These are phyloP conservation scores for Pilatotrama ljubarskyi DNA, from an alignment of 768 basidiomycete species.

Conservation along the genomic window DNA sequence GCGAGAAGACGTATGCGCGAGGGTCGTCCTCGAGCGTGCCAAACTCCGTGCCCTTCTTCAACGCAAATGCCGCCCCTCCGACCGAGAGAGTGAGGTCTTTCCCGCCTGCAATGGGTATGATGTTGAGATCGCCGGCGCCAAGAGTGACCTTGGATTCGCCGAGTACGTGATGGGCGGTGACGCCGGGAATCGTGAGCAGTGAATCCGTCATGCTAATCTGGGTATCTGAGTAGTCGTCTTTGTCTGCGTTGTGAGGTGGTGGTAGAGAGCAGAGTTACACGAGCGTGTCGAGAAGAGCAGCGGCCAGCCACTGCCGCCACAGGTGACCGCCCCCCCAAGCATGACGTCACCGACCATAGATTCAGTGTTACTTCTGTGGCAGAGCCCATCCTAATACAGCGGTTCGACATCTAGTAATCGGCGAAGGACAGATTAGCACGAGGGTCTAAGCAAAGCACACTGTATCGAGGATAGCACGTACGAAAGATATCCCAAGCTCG, in stretches of 20 bases:
- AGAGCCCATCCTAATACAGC: not conserved
- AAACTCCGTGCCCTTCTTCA: conserved; percentile 21
- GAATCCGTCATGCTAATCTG: not conserved
- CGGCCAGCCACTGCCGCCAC: not conserved
- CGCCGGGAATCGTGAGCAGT: conserved; percentile 21
- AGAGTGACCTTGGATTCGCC: conserved; percentile 21
- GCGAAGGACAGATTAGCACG: no score
- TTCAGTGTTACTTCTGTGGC: not conserved
- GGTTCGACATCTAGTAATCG: no score
- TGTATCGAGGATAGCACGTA: no score
- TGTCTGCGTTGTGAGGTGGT: not conserved
- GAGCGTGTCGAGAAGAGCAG: not conserved
- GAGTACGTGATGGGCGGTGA: conserved; percentile 26
- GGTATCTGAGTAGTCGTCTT: not conserved
- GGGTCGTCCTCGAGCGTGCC: conserved; percentile 25
- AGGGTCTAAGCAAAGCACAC: no score
- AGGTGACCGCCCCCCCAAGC: no score
- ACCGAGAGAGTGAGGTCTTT: conserved; percentile 16
- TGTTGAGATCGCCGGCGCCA: conserved; percentile 26
- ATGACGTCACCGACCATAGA: not conserved
- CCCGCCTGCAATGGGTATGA: conserved; percentile 5
- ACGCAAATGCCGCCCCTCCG: conserved; percentile 23
- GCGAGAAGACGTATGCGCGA: conserved; percentile 25
- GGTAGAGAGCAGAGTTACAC: not conserved
- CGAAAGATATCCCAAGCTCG: no score